These are phyloP conservation scores for Calocybe indica DNA, from an alignment of 768 basidiomycete species.

Conservation along the genomic window DNA sequence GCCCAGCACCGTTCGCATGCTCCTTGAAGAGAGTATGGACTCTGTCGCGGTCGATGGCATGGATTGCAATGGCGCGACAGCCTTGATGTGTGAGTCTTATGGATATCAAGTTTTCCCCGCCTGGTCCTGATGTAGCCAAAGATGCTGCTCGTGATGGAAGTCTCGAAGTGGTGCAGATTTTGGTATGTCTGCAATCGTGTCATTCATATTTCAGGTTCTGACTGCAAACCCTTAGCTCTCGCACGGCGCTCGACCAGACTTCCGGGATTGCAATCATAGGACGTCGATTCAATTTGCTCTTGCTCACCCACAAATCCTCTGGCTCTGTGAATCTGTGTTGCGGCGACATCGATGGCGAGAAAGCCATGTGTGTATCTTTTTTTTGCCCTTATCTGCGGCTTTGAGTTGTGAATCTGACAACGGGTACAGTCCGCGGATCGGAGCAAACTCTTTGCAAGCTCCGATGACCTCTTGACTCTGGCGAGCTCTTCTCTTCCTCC, in stretches of 20 bases:
- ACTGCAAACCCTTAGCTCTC: conserved; percentile 37
- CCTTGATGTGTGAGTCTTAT: conserved; percentile 71
- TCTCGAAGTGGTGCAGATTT: conserved; percentile 55
- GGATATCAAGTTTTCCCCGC: conserved; percentile 13
- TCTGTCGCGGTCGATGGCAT: conserved; percentile 67
- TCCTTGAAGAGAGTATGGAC: conserved; percentile 60
- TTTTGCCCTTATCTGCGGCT: neutral
- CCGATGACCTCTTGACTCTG: conserved; percentile 31
- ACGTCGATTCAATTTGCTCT: conserved; percentile 68
- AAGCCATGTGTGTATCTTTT: conserved; percentile 40
- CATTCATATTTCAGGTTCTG: conserved; percentile 3
- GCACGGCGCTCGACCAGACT: conserved; percentile 69
- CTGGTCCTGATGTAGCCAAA: conserved; percentile 20
- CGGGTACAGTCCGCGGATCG: conserved; percentile 31
- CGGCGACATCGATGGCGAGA: conserved; percentile 58
- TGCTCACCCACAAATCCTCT: conserved; percentile 55
- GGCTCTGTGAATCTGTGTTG: conserved; percentile 63
- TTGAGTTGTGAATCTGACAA: conserved; percentile 9
- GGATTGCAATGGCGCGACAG: conserved; percentile 71
- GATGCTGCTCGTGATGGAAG: conserved; percentile 75
- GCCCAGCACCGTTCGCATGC: conserved; percentile 48
- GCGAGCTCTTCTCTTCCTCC: conserved; percentile 31
- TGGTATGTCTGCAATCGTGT: conserved; percentile 38
- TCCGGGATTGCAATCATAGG: conserved; percentile 65
- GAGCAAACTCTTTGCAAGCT: conserved; percentile 25